Evolutionary conservation across 169 alveolate genomes (phyloP).

Genomic region (Cryptosporidium ubiquitum): DNA sequence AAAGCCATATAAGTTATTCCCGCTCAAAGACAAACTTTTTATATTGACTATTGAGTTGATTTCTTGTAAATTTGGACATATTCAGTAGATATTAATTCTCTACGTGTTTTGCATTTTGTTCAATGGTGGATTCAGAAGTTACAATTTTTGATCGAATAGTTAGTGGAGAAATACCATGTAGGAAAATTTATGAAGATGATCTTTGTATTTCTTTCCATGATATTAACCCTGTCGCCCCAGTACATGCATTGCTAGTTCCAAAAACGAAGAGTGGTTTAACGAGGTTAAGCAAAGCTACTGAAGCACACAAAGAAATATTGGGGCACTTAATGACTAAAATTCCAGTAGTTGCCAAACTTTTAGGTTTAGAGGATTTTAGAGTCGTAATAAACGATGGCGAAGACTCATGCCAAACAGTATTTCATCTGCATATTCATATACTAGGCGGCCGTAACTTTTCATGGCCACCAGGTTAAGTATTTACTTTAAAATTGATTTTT

Average conservation of each 20-base stretch:
- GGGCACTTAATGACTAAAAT: slow-evolving; percentile 91
- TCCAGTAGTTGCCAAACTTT: slow-evolving; percentile 85
- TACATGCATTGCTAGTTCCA: slow-evolving; percentile 91
- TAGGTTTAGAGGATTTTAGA: slow-evolving; percentile 89
- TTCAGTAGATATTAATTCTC: background rate
- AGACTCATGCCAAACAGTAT: slow-evolving; percentile 90
- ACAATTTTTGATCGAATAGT: slow-evolving; percentile 84
- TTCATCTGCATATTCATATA: slow-evolving; percentile 89
- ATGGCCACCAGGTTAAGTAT: slow-evolving; percentile 89
- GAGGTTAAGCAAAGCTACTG: slow-evolving; percentile 87
- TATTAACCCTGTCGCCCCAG: slow-evolving; percentile 92
- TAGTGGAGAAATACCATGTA: slow-evolving; percentile 81
- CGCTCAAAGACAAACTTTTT: slow-evolving; percentile 5
- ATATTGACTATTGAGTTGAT: background rate
- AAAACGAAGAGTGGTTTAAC: slow-evolving; percentile 89
- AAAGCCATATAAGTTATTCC: background rate
- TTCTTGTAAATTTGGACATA: background rate
- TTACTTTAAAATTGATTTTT: slow-evolving; percentile 36
- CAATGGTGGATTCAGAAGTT: slow-evolving; percentile 60
- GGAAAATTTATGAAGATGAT: slow-evolving; percentile 84
- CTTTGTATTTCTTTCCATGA: slow-evolving; percentile 91
- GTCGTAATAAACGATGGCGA: slow-evolving; percentile 92
- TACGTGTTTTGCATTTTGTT: background rate
- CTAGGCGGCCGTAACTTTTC: slow-evolving; percentile 84
- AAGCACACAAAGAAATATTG: slow-evolving; percentile 83